Conservation (phyloP, 2,329 filamentous ascomycete species). For the Aspergillus persii region DNA sequence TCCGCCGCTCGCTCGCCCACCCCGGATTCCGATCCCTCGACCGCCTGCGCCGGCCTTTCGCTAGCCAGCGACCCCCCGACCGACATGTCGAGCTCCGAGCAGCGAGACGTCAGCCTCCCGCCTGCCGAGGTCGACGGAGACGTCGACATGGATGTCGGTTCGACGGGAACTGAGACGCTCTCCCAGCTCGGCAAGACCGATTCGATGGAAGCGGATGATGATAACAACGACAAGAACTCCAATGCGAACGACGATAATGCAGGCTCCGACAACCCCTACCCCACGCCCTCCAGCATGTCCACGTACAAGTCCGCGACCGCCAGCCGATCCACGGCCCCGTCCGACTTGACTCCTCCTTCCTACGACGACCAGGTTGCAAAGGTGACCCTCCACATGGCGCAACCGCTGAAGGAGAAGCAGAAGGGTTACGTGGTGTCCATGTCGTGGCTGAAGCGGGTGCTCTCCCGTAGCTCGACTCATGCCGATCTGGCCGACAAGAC, state of each 20-base stretch:
- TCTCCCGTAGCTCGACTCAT: constrained; percentile 61
- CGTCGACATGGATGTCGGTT: constrained; percentile 23
- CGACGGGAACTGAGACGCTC: constrained; percentile 15
- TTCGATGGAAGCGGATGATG: constrained; percentile 47
- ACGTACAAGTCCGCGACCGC: constrained; percentile 32
- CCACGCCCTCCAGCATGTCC: constrained; percentile 39
- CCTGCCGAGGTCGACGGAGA: constrained; percentile 24
- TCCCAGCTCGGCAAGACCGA: constrained; percentile 31
- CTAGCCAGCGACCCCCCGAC: constrained; percentile 45
- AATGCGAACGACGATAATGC: constrained; percentile 18
- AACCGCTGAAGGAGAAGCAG: constrained; percentile 66
- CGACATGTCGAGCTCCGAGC: constrained; percentile 45
- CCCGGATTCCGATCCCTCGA: constrained; percentile 43
- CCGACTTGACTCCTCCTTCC: constrained; percentile 38
- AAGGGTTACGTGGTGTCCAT: constrained; percentile 75
- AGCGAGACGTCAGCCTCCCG: constrained; percentile 22
- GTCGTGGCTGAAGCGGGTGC: constrained; percentile 73
- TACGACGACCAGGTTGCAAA: constrained; percentile 71
- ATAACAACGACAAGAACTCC: constrained; percentile 20
- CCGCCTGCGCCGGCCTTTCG: constrained; percentile 53
- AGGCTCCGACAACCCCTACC: constrained; percentile 34
- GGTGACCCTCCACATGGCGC: constrained; percentile 59
- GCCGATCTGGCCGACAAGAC: constrained; percentile 58
- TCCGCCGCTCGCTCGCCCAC: constrained; percentile 35
- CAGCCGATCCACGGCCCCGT: constrained; percentile 7